Evolutionary conservation across 2,329 filamentous ascomycete species (phyloP).

Genomic region (Aspergillus brasiliensis): DNA sequence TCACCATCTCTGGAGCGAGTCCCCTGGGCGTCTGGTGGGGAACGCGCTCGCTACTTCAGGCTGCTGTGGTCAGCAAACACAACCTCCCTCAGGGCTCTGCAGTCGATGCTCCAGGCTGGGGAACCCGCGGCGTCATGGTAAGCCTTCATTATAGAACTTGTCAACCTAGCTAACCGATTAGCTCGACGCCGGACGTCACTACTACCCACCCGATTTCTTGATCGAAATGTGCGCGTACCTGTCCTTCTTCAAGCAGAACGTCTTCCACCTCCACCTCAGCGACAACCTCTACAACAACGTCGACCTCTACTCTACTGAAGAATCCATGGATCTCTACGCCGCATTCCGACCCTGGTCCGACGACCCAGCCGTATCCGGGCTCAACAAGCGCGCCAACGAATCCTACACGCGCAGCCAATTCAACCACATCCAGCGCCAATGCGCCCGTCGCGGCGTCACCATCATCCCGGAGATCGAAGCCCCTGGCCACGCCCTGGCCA

Average conservation of each 20-base stretch:
- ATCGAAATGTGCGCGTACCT: constrained; percentile 58
- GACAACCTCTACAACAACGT: constrained; percentile 52
- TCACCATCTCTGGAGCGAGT: constrained; percentile 54
- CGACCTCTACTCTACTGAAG: constrained; percentile 48
- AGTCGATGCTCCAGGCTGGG: constrained; percentile 55
- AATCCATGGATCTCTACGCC: constrained; percentile 52
- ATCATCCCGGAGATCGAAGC: constrained; percentile 60
- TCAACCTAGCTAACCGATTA: constrained; percentile 33
- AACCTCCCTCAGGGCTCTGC: constrained; percentile 47
- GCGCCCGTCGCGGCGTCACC: constrained; percentile 56
- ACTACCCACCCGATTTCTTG: constrained; percentile 56
- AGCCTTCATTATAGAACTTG: background rate
- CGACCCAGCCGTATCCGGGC: constrained; percentile 48
- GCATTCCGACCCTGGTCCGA: constrained; percentile 57
- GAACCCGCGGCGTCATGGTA: constrained; percentile 48
- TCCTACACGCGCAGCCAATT: constrained; percentile 55
- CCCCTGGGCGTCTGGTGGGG: constrained; percentile 59
- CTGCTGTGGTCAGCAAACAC: constrained; percentile 41
- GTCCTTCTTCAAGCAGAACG: constrained; percentile 62
- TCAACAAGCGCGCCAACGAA: constrained; percentile 55
- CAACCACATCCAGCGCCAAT: constrained; percentile 52
- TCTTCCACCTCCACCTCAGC: constrained; percentile 58
- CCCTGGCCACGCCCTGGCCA: constrained; percentile 57
- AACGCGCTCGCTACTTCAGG: constrained; percentile 56
- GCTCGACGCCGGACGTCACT: constrained; percentile 54